Percentiles rank a stretch among this genome's conserved stretches.
Evolutionary conservation across 495 filamentous ascomycete species (phyloP).

Genomic region (Glarea lozoyensis): DNA sequence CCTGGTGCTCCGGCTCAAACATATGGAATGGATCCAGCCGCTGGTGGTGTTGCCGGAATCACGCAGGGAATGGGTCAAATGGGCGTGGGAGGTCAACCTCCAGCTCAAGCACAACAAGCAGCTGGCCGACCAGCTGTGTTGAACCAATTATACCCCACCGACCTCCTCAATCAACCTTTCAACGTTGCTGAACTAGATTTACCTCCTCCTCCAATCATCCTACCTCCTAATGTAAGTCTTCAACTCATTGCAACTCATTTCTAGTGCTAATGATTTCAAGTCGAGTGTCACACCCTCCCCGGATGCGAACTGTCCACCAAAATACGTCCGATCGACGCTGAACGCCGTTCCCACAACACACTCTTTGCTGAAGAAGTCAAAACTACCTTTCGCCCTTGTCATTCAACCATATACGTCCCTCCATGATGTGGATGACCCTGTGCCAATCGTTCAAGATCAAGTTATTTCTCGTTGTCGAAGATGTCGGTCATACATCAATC

Average conservation of each 20-base stretch:
- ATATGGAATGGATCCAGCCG: too few species aligned
- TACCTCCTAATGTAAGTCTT: constrained; percentile 79
- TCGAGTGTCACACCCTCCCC: constrained; percentile 88
- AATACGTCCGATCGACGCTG: constrained; percentile 91
- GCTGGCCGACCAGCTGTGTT: constrained; percentile 49
- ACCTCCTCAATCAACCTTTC: constrained; percentile 85
- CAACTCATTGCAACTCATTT: background rate
- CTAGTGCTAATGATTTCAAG: constrained; percentile 33
- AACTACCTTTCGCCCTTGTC: constrained; percentile 87
- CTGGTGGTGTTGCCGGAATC: constrained; percentile 61
- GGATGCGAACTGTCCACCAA: constrained; percentile 82
- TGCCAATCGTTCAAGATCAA: constrained; percentile 91
- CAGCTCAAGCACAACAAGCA: constrained; percentile 37
- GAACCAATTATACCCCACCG: constrained; percentile 87
- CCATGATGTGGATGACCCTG: constrained; percentile 82
- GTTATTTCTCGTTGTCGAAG: constrained; percentile 93
- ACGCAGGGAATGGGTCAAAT: constrained; percentile 79
- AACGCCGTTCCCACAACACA: constrained; percentile 89
- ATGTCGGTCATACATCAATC: constrained; percentile 95
- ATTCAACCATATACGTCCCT: constrained; percentile 93
- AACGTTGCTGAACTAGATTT: constrained; percentile 88
- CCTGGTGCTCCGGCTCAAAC: constrained; percentile 35
- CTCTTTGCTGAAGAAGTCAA: constrained; percentile 89
- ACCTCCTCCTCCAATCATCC: constrained; percentile 81
- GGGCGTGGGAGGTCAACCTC: constrained; percentile 46